These are phyloP conservation scores for Phytophthora cactorum DNA, from an alignment of 352 stramenopile species.

Conservation along the genomic window DNA sequence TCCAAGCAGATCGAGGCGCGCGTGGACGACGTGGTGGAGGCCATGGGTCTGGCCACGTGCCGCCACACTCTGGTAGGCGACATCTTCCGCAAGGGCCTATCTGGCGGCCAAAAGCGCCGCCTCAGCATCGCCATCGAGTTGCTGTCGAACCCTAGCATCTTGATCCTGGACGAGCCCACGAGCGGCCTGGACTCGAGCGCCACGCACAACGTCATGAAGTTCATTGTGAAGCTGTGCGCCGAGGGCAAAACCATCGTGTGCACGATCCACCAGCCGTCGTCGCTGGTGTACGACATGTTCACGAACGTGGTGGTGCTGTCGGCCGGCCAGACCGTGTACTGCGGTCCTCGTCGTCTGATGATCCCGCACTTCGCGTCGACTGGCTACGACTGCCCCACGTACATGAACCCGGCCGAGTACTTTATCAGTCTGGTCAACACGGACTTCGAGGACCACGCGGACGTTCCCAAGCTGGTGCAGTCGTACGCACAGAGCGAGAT, in stretches of 20 bases:
- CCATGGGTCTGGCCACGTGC: slow-evolving; percentile 53
- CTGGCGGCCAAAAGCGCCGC: slow-evolving; percentile 81
- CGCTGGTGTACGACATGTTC: slow-evolving; percentile 43
- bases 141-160: slow-evolving; percentile 65
- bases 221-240: slow-evolving; percentile 22
- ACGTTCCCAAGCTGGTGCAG: slow-evolving; percentile 34
- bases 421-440: slow-evolving; percentile 60
- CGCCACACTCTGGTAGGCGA: slow-evolving; percentile 73
- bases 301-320: slow-evolving; percentile 61
- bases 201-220: slow-evolving; percentile 31
- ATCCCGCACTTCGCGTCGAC: slow-evolving; percentile 46
- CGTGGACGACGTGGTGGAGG: slow-evolving; percentile 61
- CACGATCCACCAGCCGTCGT: slow-evolving; percentile 92
- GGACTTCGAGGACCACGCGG: slow-evolving; percentile 56
- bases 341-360: slow-evolving; percentile 50
- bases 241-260: slow-evolving; percentile 70
- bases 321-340: slow-evolving; percentile 80
- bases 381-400: slow-evolving; percentile 45
- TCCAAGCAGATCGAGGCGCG: slow-evolving; percentile 33
- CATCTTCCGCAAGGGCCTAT: too few relatives aligned
- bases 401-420: slow-evolving; percentile 67
- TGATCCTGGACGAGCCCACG: slow-evolving; percentile 87
- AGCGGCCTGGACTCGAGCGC: slow-evolving; percentile 48
- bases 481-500: slow-evolving; percentile 27
- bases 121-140: slow-evolving; percentile 85